Conservation (phyloP, 306 rosid species). For the Bauhinia variegata region DNA sequence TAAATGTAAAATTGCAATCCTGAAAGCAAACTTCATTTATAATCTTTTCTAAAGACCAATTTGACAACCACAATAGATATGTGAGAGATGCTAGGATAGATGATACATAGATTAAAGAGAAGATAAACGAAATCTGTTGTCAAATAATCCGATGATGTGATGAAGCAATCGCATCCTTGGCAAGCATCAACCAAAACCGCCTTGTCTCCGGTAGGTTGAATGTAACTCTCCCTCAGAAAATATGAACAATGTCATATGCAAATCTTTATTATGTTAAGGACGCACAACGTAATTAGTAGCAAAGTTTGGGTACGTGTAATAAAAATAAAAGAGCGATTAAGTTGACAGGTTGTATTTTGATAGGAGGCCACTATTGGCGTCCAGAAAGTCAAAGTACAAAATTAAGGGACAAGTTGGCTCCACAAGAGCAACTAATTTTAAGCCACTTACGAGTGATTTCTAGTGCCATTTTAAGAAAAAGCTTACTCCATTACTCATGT, state of each 20-base stretch:
- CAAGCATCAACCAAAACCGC: constrained; percentile 22
- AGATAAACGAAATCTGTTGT: constrained; percentile 16
- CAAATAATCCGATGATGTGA: background rate
- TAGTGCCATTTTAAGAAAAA: constrained; percentile 18
- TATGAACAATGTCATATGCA: constrained; percentile 90
- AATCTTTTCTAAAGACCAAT: constrained; percentile 1
- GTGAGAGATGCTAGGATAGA: background rate
- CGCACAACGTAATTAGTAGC: constrained; percentile 4
- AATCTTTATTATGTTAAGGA: constrained; percentile 70
- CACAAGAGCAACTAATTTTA: constrained; percentile 8
- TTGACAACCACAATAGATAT: background rate
- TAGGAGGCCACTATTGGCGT: constrained; percentile 1
- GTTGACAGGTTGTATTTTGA: constrained; percentile 9
- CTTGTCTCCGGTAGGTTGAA: constrained; percentile 19
- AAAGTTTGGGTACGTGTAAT: constrained; percentile 16
- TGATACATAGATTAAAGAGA: background rate
- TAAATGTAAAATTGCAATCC: background rate
- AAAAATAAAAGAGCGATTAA: no score
- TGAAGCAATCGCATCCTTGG: background rate
- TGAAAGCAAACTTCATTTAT: constrained; percentile 1
- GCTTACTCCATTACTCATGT: background rate
- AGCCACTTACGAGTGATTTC: background rate
- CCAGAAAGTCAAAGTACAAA: constrained; percentile 14
- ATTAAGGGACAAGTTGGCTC: constrained; percentile 7
- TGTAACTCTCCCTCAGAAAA: constrained; percentile 59